Evolutionary conservation across 2,329 filamentous ascomycete species (phyloP), one percentile per base, ranked within the genome.

Genomic region (Apiospora arundinis): DNA sequence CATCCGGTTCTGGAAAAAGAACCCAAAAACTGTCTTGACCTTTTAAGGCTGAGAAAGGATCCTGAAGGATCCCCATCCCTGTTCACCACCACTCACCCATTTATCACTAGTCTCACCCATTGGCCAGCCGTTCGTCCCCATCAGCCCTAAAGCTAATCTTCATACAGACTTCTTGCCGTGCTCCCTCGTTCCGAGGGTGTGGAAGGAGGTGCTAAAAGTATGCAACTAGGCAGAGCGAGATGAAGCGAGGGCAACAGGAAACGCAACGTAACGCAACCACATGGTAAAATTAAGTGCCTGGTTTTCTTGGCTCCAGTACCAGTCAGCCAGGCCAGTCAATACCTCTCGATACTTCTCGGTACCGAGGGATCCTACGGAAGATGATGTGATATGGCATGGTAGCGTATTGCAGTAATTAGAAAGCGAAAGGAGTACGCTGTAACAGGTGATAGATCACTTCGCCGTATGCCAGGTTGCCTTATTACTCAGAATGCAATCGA

Each of bases 41-140:
- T 32, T 40, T 63, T 63, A 40, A 63, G 56, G 56, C 56, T 63
- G 56, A 63, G 56, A 63, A 63, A 18, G 21, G 40, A 40, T 63
- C 18, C 18, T 12, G 56, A 4, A 63, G 56, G 56, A 63, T 63
- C 42, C 16, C 40, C 56, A 37, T 63, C 18, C 32, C 18, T 32
- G 32, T 40, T 28, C 56, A 63, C 28, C 56, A 60, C 56, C 18
- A 48, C 45, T n/a, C 28, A 63, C 45, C 25, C 25, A 56, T 14
- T 4, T 25, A 56, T 2, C 49, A 11, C 7, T 16, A 45, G 42
- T 45, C 8, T 18, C 9, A 37, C 11, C 32, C 32, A n/a, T n/a
- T 40, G 21, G 56, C 56, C n/a, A 21, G 32, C 32, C 37, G n/a
- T 37, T 7, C 2, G 28, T n/a, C 9, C 28, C 32, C 21, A 8